These are phyloP conservation scores for Mucor lusitanicus DNA, from an alignment of 371 early-diverging fungal species.

Conservation along the genomic window DNA sequence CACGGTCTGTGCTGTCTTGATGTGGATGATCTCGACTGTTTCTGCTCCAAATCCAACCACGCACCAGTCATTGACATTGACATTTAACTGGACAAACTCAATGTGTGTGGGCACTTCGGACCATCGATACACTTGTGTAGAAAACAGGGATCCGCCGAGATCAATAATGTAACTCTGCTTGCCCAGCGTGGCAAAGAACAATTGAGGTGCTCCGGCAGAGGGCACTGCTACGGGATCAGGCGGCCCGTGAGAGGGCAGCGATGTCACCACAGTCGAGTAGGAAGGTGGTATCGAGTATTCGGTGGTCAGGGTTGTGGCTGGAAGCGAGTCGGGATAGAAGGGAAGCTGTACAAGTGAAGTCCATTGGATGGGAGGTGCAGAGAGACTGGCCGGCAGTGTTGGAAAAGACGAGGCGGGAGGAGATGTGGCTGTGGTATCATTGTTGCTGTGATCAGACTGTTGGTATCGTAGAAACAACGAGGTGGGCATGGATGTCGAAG, in stretches of 20 bases:
- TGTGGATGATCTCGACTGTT: constrained; percentile 36
- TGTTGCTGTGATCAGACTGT: not conserved
- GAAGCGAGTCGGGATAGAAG: constrained; percentile 44
- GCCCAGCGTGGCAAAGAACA: constrained; percentile 47
- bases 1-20: constrained; percentile 26
- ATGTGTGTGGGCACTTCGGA: constrained; percentile 37
- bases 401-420: not conserved
- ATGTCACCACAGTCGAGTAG: constrained; percentile 40
- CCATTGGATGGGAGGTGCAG: constrained; percentile 39
- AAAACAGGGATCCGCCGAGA: constrained; percentile 36
- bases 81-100: constrained; percentile 33
- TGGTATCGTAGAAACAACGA: constrained; percentile 5
- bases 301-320: constrained; percentile 36
- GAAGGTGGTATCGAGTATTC: constrained; percentile 47
- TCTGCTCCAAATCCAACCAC: constrained; percentile 41
- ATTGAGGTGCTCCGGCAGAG: constrained; percentile 37
- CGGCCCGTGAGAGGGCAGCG: constrained; percentile 20
- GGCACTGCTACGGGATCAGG: constrained; percentile 48
- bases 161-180: constrained; percentile 50
- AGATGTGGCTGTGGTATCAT: not conserved
- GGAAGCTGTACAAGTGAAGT: constrained; percentile 47
- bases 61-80: constrained; percentile 27
- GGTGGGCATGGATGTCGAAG: not conserved
- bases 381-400: constrained; percentile 21
- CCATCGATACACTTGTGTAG: constrained; percentile 44